Evolutionary conservation across 2,329 filamentous ascomycete species (phyloP), one percentile per base, ranked within the genome.

Genomic region (Exophiala bonariae): DNA sequence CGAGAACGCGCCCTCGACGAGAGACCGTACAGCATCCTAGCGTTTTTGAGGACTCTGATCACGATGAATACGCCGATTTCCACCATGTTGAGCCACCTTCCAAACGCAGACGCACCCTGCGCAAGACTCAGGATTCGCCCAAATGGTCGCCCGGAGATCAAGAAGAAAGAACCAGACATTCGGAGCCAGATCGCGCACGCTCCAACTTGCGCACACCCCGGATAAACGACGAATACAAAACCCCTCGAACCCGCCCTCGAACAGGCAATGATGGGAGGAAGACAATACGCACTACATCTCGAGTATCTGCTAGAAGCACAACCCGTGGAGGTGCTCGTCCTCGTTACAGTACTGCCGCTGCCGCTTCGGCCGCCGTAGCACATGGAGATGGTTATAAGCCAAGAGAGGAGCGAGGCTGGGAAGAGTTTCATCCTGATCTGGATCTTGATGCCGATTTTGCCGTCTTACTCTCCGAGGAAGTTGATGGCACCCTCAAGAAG

Each of bases 321-420:
- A 54, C 50, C 14, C 50, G 52, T 35, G 49, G 48, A 18, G 41
- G 46, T 31, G 35, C 55, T 20, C 75, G 77, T 59, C 87, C 87
- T 65, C 81, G 87, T 56, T 95, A 87, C 68, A 89, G 86, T 60
- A 92, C 88, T 36, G 89, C 81, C 22, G 89, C 92, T 10, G 90
- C 90, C 20, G 88, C 91, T 18, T 89, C 91, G 41, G 90, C 89
- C 4, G 86, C 87, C 3, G 86, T 93, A 49, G 88, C 89, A 58
- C 90, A 96, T 64, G 91, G 84, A 61, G 93, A 97, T 73, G 91
- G 92, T 41, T 97, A 97, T 71, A 99, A 99, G 66, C 93, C 93
- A 23, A 81, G 93, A 62, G 93, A 99, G 70, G 93, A 99, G 72
- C 84, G 92, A 54, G 89, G 89, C 42, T 99, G 92, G 90, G 91